Conservation (phyloP, 768 basidiomycete species). For the Amylocystis lapponica region DNA sequence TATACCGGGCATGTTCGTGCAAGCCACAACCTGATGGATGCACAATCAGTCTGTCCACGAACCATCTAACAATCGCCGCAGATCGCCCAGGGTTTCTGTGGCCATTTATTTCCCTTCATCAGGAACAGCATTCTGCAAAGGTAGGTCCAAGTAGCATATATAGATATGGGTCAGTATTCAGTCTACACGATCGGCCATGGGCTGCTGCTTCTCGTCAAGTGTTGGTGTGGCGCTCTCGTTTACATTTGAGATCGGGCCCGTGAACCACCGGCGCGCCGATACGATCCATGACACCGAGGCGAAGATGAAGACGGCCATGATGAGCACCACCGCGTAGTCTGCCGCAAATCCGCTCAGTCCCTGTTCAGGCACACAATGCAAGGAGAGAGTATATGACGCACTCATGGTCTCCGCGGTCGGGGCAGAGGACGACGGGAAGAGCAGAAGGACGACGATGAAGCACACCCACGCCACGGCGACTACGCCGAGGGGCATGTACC, state of each 20-base stretch:
- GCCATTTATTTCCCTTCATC: no score
- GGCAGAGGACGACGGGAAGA: slow-evolving; percentile 46
- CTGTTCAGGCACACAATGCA: neutral
- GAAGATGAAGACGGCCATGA: slow-evolving; percentile 60
- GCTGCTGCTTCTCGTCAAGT: slow-evolving; percentile 9
- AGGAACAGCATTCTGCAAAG: no score
- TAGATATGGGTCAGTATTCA: no score
- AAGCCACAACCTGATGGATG: no score
- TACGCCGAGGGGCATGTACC: slow-evolving; percentile 53
- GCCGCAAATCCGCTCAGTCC: neutral
- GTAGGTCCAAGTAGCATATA: no score
- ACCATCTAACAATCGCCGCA: no score
- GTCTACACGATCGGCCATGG: no score
- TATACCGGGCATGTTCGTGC: no score
- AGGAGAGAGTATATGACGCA: slow-evolving; percentile 27
- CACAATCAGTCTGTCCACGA: no score
- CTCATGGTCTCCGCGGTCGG: slow-evolving; percentile 48
- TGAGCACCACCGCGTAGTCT: slow-evolving; percentile 69
- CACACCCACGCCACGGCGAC: slow-evolving; percentile 62
- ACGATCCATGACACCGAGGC: slow-evolving; percentile 58
- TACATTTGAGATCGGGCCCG: slow-evolving; percentile 52
- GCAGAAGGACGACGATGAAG: slow-evolving; percentile 53
- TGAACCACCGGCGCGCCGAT: slow-evolving; percentile 69
- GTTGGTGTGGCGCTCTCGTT: slow-evolving; percentile 2
- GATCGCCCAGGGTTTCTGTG: no score